Percentiles rank a stretch among this genome's conserved stretches.
These are phyloP conservation scores for Fusarium sp. DNA, from an alignment of 2,329 filamentous ascomycete genomes.

Conservation along the genomic window DNA sequence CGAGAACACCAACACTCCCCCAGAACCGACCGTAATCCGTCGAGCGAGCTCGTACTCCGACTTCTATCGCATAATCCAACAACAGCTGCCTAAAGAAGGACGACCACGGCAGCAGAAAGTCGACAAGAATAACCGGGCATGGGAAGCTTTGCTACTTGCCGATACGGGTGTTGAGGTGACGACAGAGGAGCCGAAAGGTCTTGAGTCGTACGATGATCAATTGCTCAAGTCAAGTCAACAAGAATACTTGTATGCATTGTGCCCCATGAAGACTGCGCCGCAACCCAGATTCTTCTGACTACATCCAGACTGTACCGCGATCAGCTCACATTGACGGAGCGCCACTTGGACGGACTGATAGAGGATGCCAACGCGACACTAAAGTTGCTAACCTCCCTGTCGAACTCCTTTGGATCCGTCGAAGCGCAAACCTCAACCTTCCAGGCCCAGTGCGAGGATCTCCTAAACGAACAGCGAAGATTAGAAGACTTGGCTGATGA, in stretches of 20 bases:
- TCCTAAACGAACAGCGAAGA: slow-evolving; percentile 85
- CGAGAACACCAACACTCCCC: slow-evolving; percentile 71
- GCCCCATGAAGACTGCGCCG: neutral
- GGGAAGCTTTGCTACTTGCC: slow-evolving; percentile 65
- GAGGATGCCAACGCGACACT: slow-evolving; percentile 84
- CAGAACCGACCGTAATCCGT: slow-evolving; percentile 75
- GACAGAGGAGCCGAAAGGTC: slow-evolving; percentile 39
- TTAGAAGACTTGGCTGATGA: slow-evolving; percentile 86
- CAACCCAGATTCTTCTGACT: slow-evolving; percentile 49
- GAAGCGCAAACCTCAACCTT: slow-evolving; percentile 95
- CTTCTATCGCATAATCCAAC: slow-evolving; percentile 77
- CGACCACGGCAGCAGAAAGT: slow-evolving; percentile 58
- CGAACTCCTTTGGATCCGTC: slow-evolving; percentile 88
- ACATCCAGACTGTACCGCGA: slow-evolving; percentile 79
- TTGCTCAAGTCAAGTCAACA: slow-evolving; percentile 87
- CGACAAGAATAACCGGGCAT: slow-evolving; percentile 61
- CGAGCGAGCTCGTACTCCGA: slow-evolving; percentile 84
- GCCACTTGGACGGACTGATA: slow-evolving; percentile 85
- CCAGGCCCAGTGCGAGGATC: slow-evolving; percentile 90
- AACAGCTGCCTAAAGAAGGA: slow-evolving; percentile 69
- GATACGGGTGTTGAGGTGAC: slow-evolving; percentile 38
- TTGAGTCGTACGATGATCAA: slow-evolving; percentile 69
- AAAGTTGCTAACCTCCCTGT: slow-evolving; percentile 82
- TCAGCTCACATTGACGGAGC: slow-evolving; percentile 84
- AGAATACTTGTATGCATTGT: slow-evolving; percentile 80